These are phyloP conservation scores for Carpinus viminea DNA, from an alignment of 306 rosid species.

Conservation along the genomic window DNA sequence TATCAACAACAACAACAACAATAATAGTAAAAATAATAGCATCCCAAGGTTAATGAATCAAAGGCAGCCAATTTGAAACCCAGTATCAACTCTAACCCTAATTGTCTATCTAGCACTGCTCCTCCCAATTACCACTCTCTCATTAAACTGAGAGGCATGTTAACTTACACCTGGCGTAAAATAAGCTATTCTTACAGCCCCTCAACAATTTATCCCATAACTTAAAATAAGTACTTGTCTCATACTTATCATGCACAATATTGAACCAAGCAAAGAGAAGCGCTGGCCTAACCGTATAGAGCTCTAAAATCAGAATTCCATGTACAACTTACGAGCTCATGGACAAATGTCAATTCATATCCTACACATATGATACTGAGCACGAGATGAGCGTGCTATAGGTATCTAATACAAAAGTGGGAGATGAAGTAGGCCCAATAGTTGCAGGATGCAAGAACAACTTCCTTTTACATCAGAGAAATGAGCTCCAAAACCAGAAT, in stretches of 20 bases:
- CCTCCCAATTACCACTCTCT: background rate
- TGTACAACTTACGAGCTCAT: background rate
- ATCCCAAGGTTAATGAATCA: background rate
- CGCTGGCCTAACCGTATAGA: background rate
- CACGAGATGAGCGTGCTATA: background rate
- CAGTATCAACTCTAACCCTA: background rate
- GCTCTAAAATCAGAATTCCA: background rate
- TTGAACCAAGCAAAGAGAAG: background rate
- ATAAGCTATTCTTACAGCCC: background rate
- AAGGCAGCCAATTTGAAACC: background rate
- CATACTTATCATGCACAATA: background rate
- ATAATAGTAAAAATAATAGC: too few species aligned
- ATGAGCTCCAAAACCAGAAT: background rate
- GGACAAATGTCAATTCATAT: background rate
- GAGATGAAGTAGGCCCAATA: background rate
- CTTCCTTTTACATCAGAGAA: background rate
- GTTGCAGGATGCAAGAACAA: background rate
- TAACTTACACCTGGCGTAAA: background rate
- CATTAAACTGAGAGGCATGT: background rate
- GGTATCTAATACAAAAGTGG: background rate
- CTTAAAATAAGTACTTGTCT: background rate
- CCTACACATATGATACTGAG: background rate
- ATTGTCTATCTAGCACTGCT: background rate
- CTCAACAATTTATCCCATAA: background rate
- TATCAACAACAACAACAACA: too few species aligned